Evolutionary conservation across 768 basidiomycete species (phyloP).

Genomic region (Hygrophorus russula): DNA sequence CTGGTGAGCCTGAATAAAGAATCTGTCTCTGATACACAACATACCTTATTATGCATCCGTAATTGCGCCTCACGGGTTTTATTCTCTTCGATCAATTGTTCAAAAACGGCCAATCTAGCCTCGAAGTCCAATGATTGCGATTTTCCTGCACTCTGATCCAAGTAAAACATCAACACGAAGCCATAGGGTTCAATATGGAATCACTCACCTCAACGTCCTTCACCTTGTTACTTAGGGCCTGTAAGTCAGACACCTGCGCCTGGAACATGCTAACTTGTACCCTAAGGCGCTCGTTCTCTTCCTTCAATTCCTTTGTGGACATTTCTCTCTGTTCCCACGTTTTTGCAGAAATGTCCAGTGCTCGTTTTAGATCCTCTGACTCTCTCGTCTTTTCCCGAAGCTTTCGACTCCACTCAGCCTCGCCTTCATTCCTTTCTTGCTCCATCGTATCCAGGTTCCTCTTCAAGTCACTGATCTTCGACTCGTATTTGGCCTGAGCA

Average conservation of each 20-base stretch:
- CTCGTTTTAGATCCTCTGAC: constrained; percentile 56
- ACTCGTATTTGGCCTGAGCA: constrained; percentile 68
- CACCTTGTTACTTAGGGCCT: constrained; percentile 33
- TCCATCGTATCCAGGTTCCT: constrained; percentile 54
- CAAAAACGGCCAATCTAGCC: constrained; percentile 38
- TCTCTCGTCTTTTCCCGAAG: constrained; percentile 70
- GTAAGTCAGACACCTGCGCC: constrained; percentile 44
- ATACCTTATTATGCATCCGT: constrained; percentile 69
- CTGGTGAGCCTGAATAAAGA: neutral
- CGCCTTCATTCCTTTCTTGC: constrained; percentile 76
- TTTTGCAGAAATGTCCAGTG: constrained; percentile 46
- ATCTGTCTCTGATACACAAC: constrained; percentile 7
- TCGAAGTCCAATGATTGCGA: constrained; percentile 35
- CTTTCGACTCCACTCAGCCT: constrained; percentile 84
- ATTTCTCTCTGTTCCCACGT: constrained; percentile 50
- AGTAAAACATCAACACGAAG: constrained; percentile 1
- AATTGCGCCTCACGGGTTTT: constrained; percentile 61
- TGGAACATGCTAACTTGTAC: constrained; percentile 37
- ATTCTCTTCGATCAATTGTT: constrained; percentile 63
- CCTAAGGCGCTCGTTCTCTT: constrained; percentile 42
- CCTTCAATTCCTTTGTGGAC: constrained; percentile 35
- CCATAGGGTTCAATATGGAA: neutral
- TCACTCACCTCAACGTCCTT: constrained; percentile 50
- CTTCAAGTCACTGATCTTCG: constrained; percentile 61
- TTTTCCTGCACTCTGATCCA: constrained; percentile 21